phyloP scores from a whole-genome alignment of 345 rosid genomes.

The Psidium guajava region DNA sequence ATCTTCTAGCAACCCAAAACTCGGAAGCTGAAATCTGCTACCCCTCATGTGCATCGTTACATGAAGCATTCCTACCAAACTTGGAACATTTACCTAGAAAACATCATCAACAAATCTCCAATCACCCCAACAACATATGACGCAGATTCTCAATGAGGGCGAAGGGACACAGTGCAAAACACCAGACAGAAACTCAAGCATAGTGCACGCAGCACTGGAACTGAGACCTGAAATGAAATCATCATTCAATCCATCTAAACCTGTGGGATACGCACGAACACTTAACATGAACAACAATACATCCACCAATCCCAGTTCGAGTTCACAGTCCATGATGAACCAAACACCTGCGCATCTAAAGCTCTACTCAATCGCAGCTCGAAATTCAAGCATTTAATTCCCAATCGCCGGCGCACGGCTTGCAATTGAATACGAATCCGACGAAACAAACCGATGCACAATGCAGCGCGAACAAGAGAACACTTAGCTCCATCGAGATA shows the following conservation, averaged over 20 bases:
- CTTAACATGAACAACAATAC: neutral
- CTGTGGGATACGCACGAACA: neutral
- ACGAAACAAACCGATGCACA: neutral
- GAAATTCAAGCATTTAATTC: neutral
- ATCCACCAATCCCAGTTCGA: neutral
- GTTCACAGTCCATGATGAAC: neutral
- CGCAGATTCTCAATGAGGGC: neutral
- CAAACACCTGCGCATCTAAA: neutral
- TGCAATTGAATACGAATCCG: neutral
- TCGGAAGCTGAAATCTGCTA: neutral
- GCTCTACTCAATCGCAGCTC: neutral
- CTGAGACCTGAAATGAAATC: neutral
- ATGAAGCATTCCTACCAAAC: neutral
- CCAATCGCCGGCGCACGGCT: neutral
- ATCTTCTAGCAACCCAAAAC: neutral
- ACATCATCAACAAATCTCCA: neutral
- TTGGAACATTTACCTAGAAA: neutral
- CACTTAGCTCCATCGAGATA: neutral
- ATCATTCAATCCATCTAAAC: neutral
- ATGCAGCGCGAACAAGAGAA: neutral
- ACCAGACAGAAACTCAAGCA: neutral
- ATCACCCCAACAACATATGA: neutral
- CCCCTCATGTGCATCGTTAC: neutral
- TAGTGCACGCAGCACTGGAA: neutral
- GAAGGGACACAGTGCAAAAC: neutral